phyloP scores from a whole-genome alignment of 169 alveolate genomes.

The Eimeria mitis region DNA sequence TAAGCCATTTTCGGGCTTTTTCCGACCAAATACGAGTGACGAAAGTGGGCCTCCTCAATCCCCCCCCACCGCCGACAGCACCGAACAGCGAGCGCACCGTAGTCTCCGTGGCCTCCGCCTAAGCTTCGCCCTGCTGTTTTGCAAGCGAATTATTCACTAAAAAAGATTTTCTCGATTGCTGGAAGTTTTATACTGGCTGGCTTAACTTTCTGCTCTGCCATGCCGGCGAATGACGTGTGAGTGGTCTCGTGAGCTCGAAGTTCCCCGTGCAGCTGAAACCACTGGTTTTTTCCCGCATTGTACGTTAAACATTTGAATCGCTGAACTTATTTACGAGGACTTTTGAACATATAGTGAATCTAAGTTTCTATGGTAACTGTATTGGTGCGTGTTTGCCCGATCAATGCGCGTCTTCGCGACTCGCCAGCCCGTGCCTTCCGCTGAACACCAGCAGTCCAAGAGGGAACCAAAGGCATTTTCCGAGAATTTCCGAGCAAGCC shows the following conservation, averaged over 20 bases:
- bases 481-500: too few relatives aligned
- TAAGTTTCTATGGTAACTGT: neutral
- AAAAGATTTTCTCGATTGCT: neutral
- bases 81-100: neutral
- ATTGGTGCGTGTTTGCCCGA: neutral
- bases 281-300: neutral
- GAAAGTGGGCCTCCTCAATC: neutral
- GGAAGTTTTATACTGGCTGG: neutral
- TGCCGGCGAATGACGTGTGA: neutral
- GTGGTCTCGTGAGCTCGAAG: conserved; percentile 10
- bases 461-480: neutral
- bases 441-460: neutral
- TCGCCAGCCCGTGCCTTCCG: conserved; percentile 10
- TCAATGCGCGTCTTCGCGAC: too few relatives aligned
- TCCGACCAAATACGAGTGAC: neutral
- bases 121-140: neutral
- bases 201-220: neutral
- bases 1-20: neutral
- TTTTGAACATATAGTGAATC: neutral
- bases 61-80: conserved; percentile 32
- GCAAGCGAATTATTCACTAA: neutral
- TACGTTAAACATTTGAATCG: neutral
- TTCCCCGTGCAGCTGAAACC: neutral
- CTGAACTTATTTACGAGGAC: neutral
- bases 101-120: neutral